Percentiles rank a stretch among this genome's conserved stretches.
phyloP scores from a whole-genome alignment of 1,284 basidiomycete species.

The Ceratobasidium sp. region DNA sequence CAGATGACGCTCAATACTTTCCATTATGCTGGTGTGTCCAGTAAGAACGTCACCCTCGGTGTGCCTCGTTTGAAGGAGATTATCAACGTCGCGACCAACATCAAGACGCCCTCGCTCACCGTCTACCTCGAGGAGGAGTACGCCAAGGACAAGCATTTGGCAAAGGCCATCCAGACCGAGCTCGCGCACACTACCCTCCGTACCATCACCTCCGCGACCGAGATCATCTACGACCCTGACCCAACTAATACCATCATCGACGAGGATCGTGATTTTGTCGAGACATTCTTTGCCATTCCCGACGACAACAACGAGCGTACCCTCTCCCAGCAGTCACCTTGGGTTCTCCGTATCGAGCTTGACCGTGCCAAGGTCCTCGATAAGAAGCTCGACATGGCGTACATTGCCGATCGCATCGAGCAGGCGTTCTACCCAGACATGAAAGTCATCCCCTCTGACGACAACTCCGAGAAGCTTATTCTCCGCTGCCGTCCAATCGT shows the following conservation, averaged over 20 bases:
- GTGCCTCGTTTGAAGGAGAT: conserved; percentile 98
- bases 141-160: conserved; percentile 64
- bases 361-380: conserved; percentile 99
- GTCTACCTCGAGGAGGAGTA: conserved; percentile 85
- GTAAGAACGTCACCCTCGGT: conserved; percentile 97
- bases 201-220: conserved; percentile 93
- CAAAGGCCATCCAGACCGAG: conserved; percentile 91
- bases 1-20: conserved; percentile 99
- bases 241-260: conserved; percentile 93
- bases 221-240: conserved; percentile 98
- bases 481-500: conserved; percentile 96
- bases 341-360: conserved; percentile 95
- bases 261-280: conserved; percentile 95
- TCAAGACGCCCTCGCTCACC: conserved; percentile 95
- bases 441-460: conserved; percentile 99
- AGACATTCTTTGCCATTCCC: conserved; percentile 99
- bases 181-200: conserved; percentile 93
- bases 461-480: conserved; percentile 96
- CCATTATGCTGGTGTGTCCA: conserved; percentile 98
- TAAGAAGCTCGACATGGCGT: conserved; percentile 93
- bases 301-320: conserved; percentile 95
- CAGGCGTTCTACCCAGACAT: conserved; percentile 96
- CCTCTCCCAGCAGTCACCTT: conserved; percentile 91
- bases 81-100: conserved; percentile 98
- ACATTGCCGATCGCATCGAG: conserved; percentile 92